Evolutionary conservation across 2,329 filamentous ascomycete species (phyloP), one percentile per base, ranked within the genome.

Genomic region (Zymoseptoria brevis): DNA sequence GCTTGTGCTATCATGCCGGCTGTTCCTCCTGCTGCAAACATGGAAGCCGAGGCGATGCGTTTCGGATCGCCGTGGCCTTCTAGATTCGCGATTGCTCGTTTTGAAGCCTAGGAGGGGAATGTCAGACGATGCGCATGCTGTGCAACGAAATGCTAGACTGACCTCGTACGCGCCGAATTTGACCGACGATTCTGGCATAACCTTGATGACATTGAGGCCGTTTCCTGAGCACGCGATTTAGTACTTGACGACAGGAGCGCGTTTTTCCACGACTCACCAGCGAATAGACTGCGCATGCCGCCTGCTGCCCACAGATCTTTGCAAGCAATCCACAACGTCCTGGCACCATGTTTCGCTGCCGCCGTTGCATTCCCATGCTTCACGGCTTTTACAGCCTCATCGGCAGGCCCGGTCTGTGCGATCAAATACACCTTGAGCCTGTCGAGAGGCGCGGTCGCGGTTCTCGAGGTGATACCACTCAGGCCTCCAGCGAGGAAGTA

Each of bases 101-200:
- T 99, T 8, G 91, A 88, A 55, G 90, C 91, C 83, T 86, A 56
- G 8, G 11, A 19, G 45, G 35, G 19, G 8, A 1, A 52, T 6
- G 30, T 63, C 50, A 62, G 60, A 22, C 11, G 13, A 56, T 21
- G 48, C 9, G 45, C 49, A 21, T 49, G 57, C 50, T 22, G 11
- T 5, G 22, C 21, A 41, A 24, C 19, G 30, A 41, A 11, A 41
- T 3, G 13, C 21, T n/a, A 19, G 50, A 60, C 75, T 68, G 73
- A 83, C 83, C 77, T 99, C 94, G 71, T 96, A 99, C 19, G 92
- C 93, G 61, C 94, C 94, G 73, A 99, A 99, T 75, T 96, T 96
- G 72, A 99, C 96, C 24, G 94, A 93, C 26, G 93, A 96, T 77
- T 99, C 94, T 0, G 94, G 94, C 90, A 97, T 96, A 61, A 99